These are phyloP conservation scores for Triticum aestivum DNA, from an alignment of 176 grass and related monocot species.

Conservation along the genomic window DNA sequence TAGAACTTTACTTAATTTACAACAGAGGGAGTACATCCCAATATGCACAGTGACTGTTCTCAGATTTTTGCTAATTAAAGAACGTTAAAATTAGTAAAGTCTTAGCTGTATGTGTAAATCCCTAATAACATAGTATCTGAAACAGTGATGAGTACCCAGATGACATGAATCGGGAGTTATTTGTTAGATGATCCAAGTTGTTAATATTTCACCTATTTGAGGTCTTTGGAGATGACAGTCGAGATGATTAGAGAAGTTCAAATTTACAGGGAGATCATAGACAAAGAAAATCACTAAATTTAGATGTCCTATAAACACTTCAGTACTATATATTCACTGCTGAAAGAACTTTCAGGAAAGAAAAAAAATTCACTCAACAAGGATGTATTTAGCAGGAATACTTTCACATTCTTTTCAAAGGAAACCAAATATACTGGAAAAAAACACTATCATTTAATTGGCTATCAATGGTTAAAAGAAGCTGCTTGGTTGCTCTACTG, in stretches of 20 bases:
- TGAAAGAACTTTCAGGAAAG: conserved; percentile 12
- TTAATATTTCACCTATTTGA: conserved; percentile 20
- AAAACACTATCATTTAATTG: neutral
- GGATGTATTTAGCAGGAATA: neutral
- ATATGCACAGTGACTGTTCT: neutral
- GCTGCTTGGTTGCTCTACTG: neutral
- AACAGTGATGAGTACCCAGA: conserved; percentile 13
- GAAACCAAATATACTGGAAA: conserved; percentile 8
- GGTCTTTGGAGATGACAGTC: neutral
- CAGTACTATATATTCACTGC: conserved; percentile 14
- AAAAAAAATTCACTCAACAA: neutral
- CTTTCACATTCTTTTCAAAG: conserved; percentile 1
- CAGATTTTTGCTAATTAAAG: neutral
- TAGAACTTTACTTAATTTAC: no score
- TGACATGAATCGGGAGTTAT: conserved; percentile 6
- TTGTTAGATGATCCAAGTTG: conserved; percentile 6
- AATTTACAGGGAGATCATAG: conserved; percentile 8
- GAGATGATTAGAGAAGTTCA: conserved; percentile 24
- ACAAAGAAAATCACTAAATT: conserved; percentile 15
- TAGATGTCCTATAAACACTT: conserved; percentile 12
- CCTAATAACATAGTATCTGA: conserved; percentile 14
- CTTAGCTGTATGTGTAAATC: neutral
- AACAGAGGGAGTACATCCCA: neutral
- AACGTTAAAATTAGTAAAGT: neutral
- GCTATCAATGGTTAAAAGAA: conserved; percentile 23